These are phyloP conservation scores for Artemisia princeps DNA, from an alignment of 140 eudicot genomes.

Conservation along the genomic window DNA sequence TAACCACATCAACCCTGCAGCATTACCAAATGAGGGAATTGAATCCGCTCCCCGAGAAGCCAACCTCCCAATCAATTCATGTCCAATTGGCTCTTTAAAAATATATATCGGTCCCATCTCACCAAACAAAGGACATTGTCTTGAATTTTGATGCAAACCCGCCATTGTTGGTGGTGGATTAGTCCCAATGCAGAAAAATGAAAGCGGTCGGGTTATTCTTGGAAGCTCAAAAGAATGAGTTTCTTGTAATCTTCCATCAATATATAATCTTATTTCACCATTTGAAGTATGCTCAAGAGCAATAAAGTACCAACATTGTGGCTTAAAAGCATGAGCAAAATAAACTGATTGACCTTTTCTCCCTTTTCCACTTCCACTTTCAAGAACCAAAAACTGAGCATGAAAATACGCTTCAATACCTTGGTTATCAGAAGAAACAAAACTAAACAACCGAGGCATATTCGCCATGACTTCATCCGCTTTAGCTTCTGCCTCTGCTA, in stretches of 20 bases:
- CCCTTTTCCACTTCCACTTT: constrained; percentile 78
- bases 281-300: constrained; percentile 77
- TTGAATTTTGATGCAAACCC: constrained; percentile 68
- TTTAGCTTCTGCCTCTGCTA: constrained; percentile 78
- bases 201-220: constrained; percentile 70
- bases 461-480: constrained; percentile 32
- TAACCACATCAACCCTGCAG: constrained; percentile 80
- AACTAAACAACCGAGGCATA: constrained; percentile 80
- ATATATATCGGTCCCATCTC: constrained; percentile 95
- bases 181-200: constrained; percentile 84
- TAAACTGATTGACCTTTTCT: constrained; percentile 53
- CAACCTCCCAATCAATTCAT: constrained; percentile 69
- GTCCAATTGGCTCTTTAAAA: constrained; percentile 84
- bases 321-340: constrained; percentile 80
- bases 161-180: constrained; percentile 85
- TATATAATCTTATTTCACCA: constrained; percentile 71
- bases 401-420: constrained; percentile 95
- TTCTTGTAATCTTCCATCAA: constrained; percentile 73
- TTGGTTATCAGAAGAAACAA: constrained; percentile 79
- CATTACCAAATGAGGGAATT: constrained; percentile 84
- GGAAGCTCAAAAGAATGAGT: constrained; percentile 74
- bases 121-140: constrained; percentile 86
- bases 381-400: constrained; percentile 82
- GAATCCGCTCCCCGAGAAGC: constrained; percentile 91
- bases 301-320: constrained; percentile 91